These are phyloP conservation scores for Termitomyces sp. DNA, from an alignment of 768 basidiomycete species.

Conservation along the genomic window DNA sequence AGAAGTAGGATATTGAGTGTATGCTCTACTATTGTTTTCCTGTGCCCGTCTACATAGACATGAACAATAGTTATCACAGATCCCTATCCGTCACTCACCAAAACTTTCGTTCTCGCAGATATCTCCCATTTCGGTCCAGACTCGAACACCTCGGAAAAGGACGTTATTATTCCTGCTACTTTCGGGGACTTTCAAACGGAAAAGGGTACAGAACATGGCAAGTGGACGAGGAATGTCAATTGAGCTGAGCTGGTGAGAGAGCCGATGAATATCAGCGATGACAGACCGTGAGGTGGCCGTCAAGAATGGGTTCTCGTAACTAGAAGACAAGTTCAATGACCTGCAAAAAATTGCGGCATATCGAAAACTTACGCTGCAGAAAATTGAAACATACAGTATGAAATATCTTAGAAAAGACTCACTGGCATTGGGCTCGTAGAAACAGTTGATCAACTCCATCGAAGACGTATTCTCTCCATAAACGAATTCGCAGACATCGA, in stretches of 20 bases:
- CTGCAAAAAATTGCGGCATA: background rate
- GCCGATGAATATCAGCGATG: slow-evolving; percentile 64
- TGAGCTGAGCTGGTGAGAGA: slow-evolving; percentile 53
- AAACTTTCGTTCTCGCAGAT: slow-evolving; percentile 77
- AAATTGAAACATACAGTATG: slow-evolving; percentile 13
- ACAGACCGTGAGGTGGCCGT: slow-evolving; percentile 70
- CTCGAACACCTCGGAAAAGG: slow-evolving; percentile 58
- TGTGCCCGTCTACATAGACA: slow-evolving; percentile 15
- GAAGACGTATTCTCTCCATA: slow-evolving; percentile 53
- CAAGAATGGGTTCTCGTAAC: slow-evolving; percentile 76
- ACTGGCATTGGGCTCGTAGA: slow-evolving; percentile 72
- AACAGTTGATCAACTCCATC: slow-evolving; percentile 47
- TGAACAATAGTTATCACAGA: background rate
- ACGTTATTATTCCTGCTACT: slow-evolving; percentile 26
- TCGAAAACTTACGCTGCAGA: slow-evolving; percentile 34
- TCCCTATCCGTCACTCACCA: slow-evolving; percentile 34
- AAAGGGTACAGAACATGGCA: slow-evolving; percentile 51
- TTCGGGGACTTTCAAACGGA: slow-evolving; percentile 29
- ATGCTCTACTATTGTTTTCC: slow-evolving; percentile 72
- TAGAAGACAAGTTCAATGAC: slow-evolving; percentile 17
- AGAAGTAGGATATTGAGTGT: slow-evolving; percentile 72
- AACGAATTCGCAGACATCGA: slow-evolving; percentile 67
- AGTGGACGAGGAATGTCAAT: slow-evolving; percentile 66
- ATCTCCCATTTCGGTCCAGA: slow-evolving; percentile 74
- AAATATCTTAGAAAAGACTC: slow-evolving; percentile 18